A percentile compares a stretch with the other conserved stretches of the same genome.
phyloP scores from a whole-genome alignment of 2,329 filamentous ascomycete genomes.

The Aaosphaeria arxii region DNA sequence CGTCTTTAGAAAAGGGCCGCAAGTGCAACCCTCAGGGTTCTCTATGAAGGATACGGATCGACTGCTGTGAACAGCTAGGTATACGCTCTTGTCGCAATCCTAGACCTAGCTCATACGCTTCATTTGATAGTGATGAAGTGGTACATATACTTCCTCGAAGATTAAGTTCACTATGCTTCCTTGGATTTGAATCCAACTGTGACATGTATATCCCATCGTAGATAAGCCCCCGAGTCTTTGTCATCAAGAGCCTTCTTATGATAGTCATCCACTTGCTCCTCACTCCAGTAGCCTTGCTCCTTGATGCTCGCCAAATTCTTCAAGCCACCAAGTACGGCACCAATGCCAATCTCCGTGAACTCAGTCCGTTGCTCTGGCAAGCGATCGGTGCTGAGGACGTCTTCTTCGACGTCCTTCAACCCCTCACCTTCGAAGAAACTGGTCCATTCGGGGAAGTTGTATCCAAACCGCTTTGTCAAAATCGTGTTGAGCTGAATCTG shows the following conservation, averaged over 20 bases:
- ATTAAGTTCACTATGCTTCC: no score
- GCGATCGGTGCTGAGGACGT: slow-evolving; percentile 26
- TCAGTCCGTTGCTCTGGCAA: slow-evolving; percentile 17
- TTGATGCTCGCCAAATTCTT: slow-evolving; percentile 16
- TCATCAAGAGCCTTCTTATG: slow-evolving; percentile 16
- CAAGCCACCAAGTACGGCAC: slow-evolving; percentile 23
- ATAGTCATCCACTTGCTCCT: slow-evolving; percentile 14
- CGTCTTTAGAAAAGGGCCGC: no score
- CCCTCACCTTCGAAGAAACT: slow-evolving; percentile 15
- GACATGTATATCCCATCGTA: slow-evolving; percentile 30
- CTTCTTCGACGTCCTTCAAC: slow-evolving; percentile 15
- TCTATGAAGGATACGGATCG: no score
- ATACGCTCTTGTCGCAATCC: no score
- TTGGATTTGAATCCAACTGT: slow-evolving; percentile 15
- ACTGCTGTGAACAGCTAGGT: no score
- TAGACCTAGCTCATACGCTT: no score
- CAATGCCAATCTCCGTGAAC: slow-evolving; percentile 25
- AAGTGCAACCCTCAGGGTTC: no score
- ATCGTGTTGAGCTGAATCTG: slow-evolving; percentile 19
- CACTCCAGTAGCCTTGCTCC: slow-evolving; percentile 21
- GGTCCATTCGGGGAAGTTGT: slow-evolving; percentile 18
- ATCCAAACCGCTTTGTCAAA: slow-evolving; percentile 19
- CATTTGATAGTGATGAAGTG: no score
- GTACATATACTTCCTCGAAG: no score
- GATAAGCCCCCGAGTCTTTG: slow-evolving; percentile 22